Base-by-base conservation (phyloP, 2,329 filamentous ascomycete species). In the Sporothrix euskadiensis region DNA sequence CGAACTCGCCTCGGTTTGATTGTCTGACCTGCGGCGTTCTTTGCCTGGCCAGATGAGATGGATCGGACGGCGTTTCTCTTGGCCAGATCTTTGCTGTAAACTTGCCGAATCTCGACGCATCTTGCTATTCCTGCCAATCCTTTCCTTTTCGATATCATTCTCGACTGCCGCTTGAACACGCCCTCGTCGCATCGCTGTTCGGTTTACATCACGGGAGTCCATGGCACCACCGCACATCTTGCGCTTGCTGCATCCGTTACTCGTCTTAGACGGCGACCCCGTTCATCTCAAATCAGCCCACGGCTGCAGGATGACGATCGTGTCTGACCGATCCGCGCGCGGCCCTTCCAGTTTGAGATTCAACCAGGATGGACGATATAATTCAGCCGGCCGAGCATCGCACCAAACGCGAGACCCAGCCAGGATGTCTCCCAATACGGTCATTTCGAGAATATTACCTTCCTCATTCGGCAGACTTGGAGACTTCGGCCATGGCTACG, bases 21-120 rank as follows among this genome's bases (percentile, higher is more conserved):
- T 79, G 78, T 71, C 78, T 75, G 77, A 78, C 76, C 76, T 78
- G 78, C 77, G 76, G 77, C 78, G 32, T 54, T 32, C 63, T 61
- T 61, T 73, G 63, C 71, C 71, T 52, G 70, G 71, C 71, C 47
- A 47, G 22, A 56, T 9, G 22, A 66, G 59, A 71, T 52, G 47
- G 59, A 68, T 72, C 61, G 44, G 47, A 71, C 44, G 44, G 30
- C 41, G 30, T 30, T 52, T 41, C 26, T 71, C 47, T 71, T 63
- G 54, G 69, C 41, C 41, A 61, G 54, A 70, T 70, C 52, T 70
- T 26, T 49, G 44, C 44, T 49, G 44, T 14, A 49, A 5, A 5
- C 35, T 35, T 1, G 35, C 35, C 3, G 35, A 5, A 35, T 35
- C 35, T 35, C 8, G 47, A 16, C 12, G 32, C 47, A 47, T 70